These are phyloP conservation scores for Drechslerella coelobrocha DNA, from an alignment of 2,329 filamentous ascomycete species.

Conservation along the genomic window DNA sequence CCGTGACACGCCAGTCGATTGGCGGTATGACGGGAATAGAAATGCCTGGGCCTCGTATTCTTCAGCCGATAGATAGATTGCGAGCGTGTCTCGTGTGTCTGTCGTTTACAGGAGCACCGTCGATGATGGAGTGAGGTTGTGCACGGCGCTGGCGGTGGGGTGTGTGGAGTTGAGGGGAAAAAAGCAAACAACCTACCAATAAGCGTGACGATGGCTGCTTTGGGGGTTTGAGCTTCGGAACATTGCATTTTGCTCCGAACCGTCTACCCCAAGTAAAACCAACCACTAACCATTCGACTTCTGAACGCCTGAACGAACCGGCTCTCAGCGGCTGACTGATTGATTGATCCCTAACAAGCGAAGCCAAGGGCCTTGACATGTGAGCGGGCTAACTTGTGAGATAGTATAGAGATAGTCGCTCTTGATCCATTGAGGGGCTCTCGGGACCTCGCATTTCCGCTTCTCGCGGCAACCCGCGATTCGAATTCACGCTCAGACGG, in stretches of 20 bases:
- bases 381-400: too few relatives aligned
- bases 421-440: too few relatives aligned
- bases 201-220: constrained; percentile 13
- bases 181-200: constrained; percentile 45
- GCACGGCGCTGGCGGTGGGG: constrained; percentile 1
- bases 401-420: too few relatives aligned
- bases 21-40: neutral
- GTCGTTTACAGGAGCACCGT: neutral
- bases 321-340: constrained; percentile 17
- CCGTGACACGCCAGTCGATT: neutral
- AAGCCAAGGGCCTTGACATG: neutral
- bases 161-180: constrained; percentile 36
- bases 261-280: constrained; percentile 17
- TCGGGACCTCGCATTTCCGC: neutral
- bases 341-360: constrained; percentile 29
- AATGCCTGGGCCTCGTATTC: neutral
- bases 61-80: constrained; percentile 1
- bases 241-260: constrained; percentile 45
- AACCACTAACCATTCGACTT: neutral
- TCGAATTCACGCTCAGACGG: constrained; percentile 7
- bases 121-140: constrained; percentile 21
- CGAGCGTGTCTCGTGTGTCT: neutral
- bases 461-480: neutral
- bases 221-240: constrained; percentile 40
- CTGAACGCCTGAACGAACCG: constrained; percentile 1